Conservation (phyloP, 495 filamentous ascomycete species). For the Hypoxylon lenormandii region DNA sequence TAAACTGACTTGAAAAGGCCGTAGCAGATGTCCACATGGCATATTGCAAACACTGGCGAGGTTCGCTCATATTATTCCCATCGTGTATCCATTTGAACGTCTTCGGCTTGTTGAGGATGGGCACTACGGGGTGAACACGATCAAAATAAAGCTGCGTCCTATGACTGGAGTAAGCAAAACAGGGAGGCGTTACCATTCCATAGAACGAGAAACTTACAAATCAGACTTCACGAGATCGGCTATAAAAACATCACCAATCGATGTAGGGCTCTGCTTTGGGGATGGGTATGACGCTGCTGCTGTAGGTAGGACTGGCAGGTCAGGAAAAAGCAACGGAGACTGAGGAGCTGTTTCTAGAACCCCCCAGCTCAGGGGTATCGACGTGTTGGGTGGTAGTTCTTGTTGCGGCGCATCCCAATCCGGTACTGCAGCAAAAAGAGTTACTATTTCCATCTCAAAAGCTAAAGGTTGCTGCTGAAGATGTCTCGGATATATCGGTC, state of each 20-base stretch:
- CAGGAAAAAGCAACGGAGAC: conserved; percentile 38
- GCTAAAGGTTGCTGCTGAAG: conserved; percentile 32
- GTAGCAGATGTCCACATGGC: conserved; percentile 70
- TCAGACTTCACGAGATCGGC: conserved; percentile 59
- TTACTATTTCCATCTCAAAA: conserved; percentile 13
- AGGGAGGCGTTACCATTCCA: conserved; percentile 40
- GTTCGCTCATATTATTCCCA: conserved; percentile 29
- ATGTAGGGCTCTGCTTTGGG: conserved; percentile 37
- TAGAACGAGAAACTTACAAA: conserved; percentile 52
- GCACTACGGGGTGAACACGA: conserved; percentile 66
- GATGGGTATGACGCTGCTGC: conserved; percentile 47
- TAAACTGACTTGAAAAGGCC: conserved; percentile 65
- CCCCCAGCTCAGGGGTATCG: conserved; percentile 35
- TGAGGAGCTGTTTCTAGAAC: conserved; percentile 28
- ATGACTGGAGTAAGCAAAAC: conserved; percentile 23
- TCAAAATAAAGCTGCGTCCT: conserved; percentile 68
- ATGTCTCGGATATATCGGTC: conserved; percentile 40
- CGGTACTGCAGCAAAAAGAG: conserved; percentile 28
- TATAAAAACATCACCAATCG: conserved; percentile 41
- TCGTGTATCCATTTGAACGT: conserved; percentile 45
- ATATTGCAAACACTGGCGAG: conserved; percentile 61
- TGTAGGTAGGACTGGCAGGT: conserved; percentile 45
- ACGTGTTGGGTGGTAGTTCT: conserved; percentile 14
- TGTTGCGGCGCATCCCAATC: conserved; percentile 38
- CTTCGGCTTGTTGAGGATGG: conserved; percentile 63